Base-by-base conservation (phyloP, 306 rosid genomes). In the Alnus glutinosa region DNA sequence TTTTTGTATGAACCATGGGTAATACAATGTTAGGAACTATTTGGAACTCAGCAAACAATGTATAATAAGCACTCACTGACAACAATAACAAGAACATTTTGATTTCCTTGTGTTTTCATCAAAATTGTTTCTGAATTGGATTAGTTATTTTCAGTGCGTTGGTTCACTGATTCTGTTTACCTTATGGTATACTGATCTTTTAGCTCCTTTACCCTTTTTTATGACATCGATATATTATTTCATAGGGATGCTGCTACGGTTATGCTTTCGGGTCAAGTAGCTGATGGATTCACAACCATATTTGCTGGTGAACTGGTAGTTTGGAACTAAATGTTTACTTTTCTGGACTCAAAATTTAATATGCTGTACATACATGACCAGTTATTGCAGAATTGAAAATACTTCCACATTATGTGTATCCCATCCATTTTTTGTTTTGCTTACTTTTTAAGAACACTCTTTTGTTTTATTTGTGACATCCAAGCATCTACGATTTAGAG, bases 261-360 rank as follows among this genome's bases (percentile, higher is more conserved):
- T 76, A 91, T 94, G 98, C 97, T 94, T 83, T 92, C 97, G 36
- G 98, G 98, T 91, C 98, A 94, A 81, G 84, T 94, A 74, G 98
- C 98, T 77, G 97, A 94, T 87, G 98, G 89, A 79, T 88, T 92
- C 55, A 89, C 91, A 55, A 91, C 97, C 67, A 71, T 94, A 83
- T 89, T 90, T 86, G 82, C 89, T 55, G 98, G 98, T 52, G 98
- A 92, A 91, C 92, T 94, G 98, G 98, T 94, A 89, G 10, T 58
- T 57, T 66, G 44, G 2, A 28, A 77, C 62, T 46, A 50, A 32
- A 50, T 10, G 18, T 70, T 47, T 15, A 3, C 19, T 64, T 64
- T 1, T 37, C 19, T 64, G 46, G 2, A 36, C 47, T 64, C 70
- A 36, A 39, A 66, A 37, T 7, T 15, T 36, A 3, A 15, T 66